These are phyloP conservation scores for Zasmidium cellare DNA, from an alignment of 2,329 filamentous ascomycete species.

Conservation along the genomic window DNA sequence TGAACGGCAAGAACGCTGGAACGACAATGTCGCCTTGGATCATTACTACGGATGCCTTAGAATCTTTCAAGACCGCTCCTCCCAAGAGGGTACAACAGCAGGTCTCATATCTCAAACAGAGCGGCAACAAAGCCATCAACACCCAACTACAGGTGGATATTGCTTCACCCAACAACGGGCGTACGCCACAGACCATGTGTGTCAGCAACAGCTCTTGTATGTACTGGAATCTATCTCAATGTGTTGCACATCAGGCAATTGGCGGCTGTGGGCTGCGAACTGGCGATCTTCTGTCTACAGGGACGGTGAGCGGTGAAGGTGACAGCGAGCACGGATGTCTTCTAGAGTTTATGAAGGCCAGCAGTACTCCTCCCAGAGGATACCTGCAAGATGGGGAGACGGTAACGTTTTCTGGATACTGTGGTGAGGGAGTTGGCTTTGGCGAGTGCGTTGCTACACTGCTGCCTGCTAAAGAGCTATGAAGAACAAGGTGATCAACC, in stretches of 20 bases:
- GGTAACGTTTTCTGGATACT: constrained; percentile 39
- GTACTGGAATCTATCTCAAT: constrained; percentile 47
- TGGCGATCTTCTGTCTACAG: constrained; percentile 44
- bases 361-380: constrained; percentile 34
- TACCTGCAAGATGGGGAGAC: constrained; percentile 44
- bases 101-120: constrained; percentile 27
- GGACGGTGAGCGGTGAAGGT: constrained; percentile 41
- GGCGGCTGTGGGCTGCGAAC: constrained; percentile 42
- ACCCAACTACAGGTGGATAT: constrained; percentile 29
- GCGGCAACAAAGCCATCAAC: constrained; percentile 21
- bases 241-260: constrained; percentile 43
- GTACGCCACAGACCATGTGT: constrained; percentile 18
- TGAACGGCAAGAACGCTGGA: constrained; percentile 62
- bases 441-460: constrained; percentile 42
- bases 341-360: constrained; percentile 41
- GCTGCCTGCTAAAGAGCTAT: constrained; percentile 26
- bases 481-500: neutral
- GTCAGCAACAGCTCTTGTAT: constrained; percentile 35
- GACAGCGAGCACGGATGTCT: constrained; percentile 42
- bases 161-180: constrained; percentile 6
- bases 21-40: constrained; percentile 65
- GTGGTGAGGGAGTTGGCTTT: constrained; percentile 41
- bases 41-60: constrained; percentile 58
- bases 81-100: constrained; percentile 19
- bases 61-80: constrained; percentile 29